Evolutionary conservation across 2,329 filamentous ascomycete genomes (phyloP).

Genomic region (Diaporthe vaccinii): DNA sequence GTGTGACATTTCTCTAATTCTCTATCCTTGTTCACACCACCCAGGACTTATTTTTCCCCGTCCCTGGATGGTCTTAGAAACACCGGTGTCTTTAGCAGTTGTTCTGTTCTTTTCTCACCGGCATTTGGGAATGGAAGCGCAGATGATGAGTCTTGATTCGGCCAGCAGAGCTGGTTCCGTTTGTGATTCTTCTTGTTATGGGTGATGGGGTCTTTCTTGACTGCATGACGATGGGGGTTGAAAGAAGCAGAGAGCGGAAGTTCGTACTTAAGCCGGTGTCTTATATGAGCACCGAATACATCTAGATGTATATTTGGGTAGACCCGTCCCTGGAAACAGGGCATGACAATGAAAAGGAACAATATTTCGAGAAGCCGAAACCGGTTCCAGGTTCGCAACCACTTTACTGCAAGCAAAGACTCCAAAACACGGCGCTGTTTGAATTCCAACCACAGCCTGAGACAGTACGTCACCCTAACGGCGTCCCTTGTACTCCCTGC

Average conservation of each 20-base stretch:
- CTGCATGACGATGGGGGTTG: conserved; percentile 12
- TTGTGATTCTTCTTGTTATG: conserved; percentile 1
- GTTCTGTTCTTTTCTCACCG: not conserved
- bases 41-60: conserved; percentile 16
- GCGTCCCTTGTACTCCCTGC: not conserved
- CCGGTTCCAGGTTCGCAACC: not conserved
- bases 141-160: not conserved
- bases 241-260: conserved; percentile 20
- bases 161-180: conserved; percentile 30
- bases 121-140: not conserved
- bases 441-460: not conserved
- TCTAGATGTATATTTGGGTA: conserved; percentile 24
- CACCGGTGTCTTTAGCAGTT: not conserved
- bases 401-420: not conserved
- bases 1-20: conserved; percentile 20
- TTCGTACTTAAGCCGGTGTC: not conserved
- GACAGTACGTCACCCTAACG: not conserved
- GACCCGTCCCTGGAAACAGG: not conserved
- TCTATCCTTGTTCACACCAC: not conserved
- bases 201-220: not conserved
- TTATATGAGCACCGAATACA: conserved; percentile 10
- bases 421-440: not conserved
- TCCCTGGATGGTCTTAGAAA: not conserved
- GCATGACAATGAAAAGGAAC: conserved; percentile 5
- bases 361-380: not conserved